phyloP scores from a whole-genome alignment of 1,139 yeast genomes.

The Sugiyamaella novakii region DNA sequence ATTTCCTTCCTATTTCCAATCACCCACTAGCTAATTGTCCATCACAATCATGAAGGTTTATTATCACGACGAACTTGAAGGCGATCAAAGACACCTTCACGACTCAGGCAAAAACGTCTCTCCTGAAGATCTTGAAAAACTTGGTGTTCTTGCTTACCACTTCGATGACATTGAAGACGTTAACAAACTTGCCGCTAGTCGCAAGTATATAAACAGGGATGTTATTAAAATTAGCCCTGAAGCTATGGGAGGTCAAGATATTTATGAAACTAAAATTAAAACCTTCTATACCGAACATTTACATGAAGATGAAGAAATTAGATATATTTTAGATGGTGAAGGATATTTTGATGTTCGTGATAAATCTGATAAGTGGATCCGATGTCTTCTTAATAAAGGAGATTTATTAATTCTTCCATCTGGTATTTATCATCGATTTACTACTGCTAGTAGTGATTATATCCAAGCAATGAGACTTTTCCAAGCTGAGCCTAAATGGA shows the following conservation, averaged over 20 bases:
- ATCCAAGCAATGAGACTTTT: conserved; percentile 82
- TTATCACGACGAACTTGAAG: conserved; percentile 67
- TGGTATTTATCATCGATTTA: conserved; percentile 91
- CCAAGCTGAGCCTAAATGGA: conserved; percentile 96
- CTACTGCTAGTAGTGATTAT: conserved; percentile 62
- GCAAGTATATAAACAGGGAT: conserved; percentile 82
- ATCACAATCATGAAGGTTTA: conserved; percentile 66
- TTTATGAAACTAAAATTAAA: conserved; percentile 64
- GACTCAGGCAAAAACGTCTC: conserved; percentile 65
- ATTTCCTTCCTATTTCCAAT: not conserved
- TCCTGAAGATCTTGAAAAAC: conserved; percentile 49
- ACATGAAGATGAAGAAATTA: conserved; percentile 96
- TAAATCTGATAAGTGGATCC: conserved; percentile 69
- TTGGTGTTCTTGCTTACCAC: conserved; percentile 73
- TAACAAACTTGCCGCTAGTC: conserved; percentile 62
- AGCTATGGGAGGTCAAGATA: conserved; percentile 65
- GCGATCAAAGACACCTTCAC: conserved; percentile 70
- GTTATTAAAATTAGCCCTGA: conserved; percentile 61
- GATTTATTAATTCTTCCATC: conserved; percentile 74
- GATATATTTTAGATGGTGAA: conserved; percentile 85
- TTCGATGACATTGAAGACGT: conserved; percentile 59
- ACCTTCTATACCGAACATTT: conserved; percentile 83
- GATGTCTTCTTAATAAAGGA: conserved; percentile 62
- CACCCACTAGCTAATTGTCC: not conserved
- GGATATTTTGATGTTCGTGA: conserved; percentile 91